Evolutionary conservation across 768 basidiomycete genomes (phyloP).

Genomic region (Tricholoma hemisulphureum): DNA sequence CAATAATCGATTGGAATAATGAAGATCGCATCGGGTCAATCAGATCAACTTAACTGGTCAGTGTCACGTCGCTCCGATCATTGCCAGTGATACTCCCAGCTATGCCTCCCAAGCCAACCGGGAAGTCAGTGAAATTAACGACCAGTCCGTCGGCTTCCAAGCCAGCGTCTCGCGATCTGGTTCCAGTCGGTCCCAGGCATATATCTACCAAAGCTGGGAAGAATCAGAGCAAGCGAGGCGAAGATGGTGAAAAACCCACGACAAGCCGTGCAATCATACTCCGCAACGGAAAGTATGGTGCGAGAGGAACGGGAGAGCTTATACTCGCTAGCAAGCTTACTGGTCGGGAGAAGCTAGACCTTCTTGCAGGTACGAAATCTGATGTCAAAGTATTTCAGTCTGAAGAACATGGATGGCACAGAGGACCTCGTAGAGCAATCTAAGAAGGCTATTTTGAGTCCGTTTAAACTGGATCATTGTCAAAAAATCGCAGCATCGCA

Average conservation of each 20-base stretch:
- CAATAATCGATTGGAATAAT: no score
- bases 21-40: neutral
- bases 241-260: conserved; percentile 54
- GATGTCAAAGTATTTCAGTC: conserved; percentile 2
- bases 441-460: conserved; percentile 57
- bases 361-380: conserved; percentile 60
- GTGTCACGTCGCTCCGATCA: neutral
- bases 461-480: conserved; percentile 62
- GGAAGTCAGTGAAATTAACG: neutral
- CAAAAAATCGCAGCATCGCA: conserved; percentile 73
- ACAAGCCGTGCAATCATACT: conserved; percentile 73
- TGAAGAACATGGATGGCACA: conserved; percentile 24
- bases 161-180: neutral
- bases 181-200: conserved; percentile 1
- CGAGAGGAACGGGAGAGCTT: conserved; percentile 69
- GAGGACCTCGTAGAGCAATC: conserved; percentile 66
- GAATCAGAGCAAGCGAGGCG: conserved; percentile 41
- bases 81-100: no score
- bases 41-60: no score
- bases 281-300: conserved; percentile 73
- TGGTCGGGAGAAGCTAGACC: conserved; percentile 78
- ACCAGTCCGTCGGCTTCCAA: neutral
- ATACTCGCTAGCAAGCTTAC: conserved; percentile 56
- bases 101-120: conserved; percentile 2
- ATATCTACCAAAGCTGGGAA: conserved; percentile 11